Evolutionary conservation across 768 basidiomycete species (phyloP).

Genomic region (Rhizopogon rudus): DNA sequence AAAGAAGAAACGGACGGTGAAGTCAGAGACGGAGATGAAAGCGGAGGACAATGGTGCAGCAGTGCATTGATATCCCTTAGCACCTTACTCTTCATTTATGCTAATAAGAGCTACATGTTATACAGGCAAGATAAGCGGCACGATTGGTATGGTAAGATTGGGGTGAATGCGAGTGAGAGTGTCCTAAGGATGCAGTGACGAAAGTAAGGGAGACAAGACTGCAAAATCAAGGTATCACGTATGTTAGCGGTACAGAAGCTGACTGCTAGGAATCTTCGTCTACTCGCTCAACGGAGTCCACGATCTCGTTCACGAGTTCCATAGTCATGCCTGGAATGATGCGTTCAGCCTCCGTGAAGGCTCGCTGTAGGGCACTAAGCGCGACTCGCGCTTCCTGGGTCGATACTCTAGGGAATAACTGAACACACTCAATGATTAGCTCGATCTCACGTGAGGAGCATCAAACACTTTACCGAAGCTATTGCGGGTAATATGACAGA

Average conservation of each 20-base stretch:
- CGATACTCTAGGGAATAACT: slow-evolving; percentile 65
- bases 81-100: slow-evolving; percentile 1
- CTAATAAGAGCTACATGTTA: slow-evolving; percentile 19
- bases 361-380: slow-evolving; percentile 79
- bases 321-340: slow-evolving; percentile 93
- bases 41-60: background rate
- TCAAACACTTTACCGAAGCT: slow-evolving; percentile 63
- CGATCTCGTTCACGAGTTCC: slow-evolving; percentile 91
- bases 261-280: slow-evolving; percentile 52
- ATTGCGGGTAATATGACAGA: slow-evolving; percentile 96
- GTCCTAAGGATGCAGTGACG: slow-evolving; percentile 8
- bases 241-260: slow-evolving; percentile 28
- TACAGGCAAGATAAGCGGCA: slow-evolving; percentile 16
- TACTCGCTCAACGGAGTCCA: slow-evolving; percentile 88
- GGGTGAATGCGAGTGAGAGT: slow-evolving; percentile 7
- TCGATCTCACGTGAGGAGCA: background rate
- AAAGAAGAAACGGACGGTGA: slow-evolving; percentile 64
- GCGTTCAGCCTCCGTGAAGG: slow-evolving; percentile 92
- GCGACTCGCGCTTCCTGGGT: slow-evolving; percentile 89
- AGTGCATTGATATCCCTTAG: background rate
- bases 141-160: slow-evolving; percentile 11
- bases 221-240: slow-evolving; percentile 9
- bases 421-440: background rate
- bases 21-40: slow-evolving; percentile 9
- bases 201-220: slow-evolving; percentile 12